A percentile compares a stretch with the other conserved stretches of the same genome.
Evolutionary conservation across 768 basidiomycete species (phyloP).

Genomic region (Podaxis mareebaensis): DNA sequence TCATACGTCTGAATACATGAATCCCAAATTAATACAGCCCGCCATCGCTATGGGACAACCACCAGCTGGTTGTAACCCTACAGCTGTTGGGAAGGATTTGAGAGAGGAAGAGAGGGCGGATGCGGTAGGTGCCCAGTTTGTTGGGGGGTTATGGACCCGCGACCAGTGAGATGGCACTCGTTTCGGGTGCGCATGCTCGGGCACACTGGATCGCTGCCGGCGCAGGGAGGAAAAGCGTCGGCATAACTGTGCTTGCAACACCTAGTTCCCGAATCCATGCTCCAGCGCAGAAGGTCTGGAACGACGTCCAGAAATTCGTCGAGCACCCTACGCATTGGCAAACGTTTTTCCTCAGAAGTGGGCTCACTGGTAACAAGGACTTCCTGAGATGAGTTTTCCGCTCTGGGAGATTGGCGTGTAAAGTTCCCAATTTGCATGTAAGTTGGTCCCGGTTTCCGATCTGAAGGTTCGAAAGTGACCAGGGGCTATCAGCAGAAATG

Average conservation of each 20-base stretch:
- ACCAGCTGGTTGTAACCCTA: conserved; percentile 18
- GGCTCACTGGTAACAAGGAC: no score
- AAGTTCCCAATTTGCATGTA: no score
- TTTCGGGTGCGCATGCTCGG: conserved; percentile 24
- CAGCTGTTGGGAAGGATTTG: neutral
- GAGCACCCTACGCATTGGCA: no score
- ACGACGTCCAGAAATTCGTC: conserved; percentile 38
- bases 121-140: conserved; percentile 54
- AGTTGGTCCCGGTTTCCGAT: no score
- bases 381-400: no score
- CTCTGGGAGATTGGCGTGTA: no score
- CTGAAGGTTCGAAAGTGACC: no score
- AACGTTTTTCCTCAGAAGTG: no score
- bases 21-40: conserved; percentile 77
- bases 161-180: conserved; percentile 62
- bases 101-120: conserved; percentile 5
- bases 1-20: conserved; percentile 86
- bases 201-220: neutral
- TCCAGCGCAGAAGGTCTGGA: neutral
- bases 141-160: conserved; percentile 82
- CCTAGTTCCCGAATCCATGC: conserved; percentile 25
- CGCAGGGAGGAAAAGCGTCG: conserved; percentile 13
- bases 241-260: conserved; percentile 22
- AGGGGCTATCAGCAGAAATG: no score
- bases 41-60: conserved; percentile 49